These are phyloP conservation scores for Fusarium goolgardi DNA, from an alignment of 2,329 filamentous ascomycete genomes.

Conservation along the genomic window DNA sequence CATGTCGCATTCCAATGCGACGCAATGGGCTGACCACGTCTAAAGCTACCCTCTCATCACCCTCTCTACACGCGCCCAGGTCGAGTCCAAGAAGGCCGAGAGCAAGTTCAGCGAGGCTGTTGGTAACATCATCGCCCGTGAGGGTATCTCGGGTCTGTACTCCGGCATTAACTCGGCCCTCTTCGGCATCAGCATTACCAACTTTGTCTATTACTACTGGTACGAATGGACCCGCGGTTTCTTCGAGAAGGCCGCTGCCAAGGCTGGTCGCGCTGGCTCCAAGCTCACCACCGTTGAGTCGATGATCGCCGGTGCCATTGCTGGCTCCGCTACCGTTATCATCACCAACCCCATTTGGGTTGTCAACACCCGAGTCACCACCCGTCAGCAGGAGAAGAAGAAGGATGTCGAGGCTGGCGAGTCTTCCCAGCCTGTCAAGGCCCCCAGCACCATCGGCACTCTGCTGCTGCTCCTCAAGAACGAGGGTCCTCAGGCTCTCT, in stretches of 20 bases:
- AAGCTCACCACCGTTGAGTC: conserved; percentile 92
- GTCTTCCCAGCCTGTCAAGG: conserved; percentile 56
- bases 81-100: conserved; percentile 93
- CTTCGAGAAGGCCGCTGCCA: conserved; percentile 82
- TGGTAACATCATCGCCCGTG: conserved; percentile 87
- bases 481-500: conserved; percentile 87
- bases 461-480: conserved; percentile 82
- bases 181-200: conserved; percentile 97
- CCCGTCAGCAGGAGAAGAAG: conserved; percentile 72
- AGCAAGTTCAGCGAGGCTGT: conserved; percentile 86
- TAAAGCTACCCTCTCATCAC: conserved; percentile 93
- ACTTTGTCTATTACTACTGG: conserved; percentile 99
- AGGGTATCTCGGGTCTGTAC: conserved; percentile 90
- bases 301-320: conserved; percentile 94
- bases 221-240: conserved; percentile 95
- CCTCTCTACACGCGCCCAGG: conserved; percentile 95
- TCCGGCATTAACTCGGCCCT: conserved; percentile 92
- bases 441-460: conserved; percentile 82
- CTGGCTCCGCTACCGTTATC: conserved; percentile 92
- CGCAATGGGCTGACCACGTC: conserved; percentile 29
- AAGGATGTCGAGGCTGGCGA: conserved; percentile 57
- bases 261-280: conserved; percentile 77
- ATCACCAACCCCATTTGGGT: conserved; percentile 99
- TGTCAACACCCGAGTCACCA: conserved; percentile 97
- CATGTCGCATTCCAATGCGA: conserved; percentile 20